A percentile compares a stretch with the other conserved stretches of the same genome.
phyloP scores from a whole-genome alignment of 2,329 filamentous ascomycete species.

The Aspergillus phoenicis region DNA sequence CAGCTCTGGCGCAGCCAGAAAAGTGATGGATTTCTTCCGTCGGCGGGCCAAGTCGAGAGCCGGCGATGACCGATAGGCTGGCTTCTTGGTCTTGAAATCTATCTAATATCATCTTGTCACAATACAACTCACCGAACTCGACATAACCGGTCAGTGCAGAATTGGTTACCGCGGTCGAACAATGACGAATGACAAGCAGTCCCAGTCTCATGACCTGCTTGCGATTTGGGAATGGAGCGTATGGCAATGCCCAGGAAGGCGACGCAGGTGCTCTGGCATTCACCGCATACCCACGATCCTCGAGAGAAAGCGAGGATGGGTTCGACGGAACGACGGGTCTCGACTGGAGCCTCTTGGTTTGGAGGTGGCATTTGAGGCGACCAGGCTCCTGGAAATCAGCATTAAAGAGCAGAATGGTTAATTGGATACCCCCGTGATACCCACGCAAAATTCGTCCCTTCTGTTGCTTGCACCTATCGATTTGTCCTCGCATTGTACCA shows the following conservation, averaged over 20 bases:
- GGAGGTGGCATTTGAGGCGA: slow-evolving; percentile 20
- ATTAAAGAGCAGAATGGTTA: slow-evolving; percentile 37
- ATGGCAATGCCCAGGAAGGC: slow-evolving; percentile 14
- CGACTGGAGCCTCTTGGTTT: slow-evolving; percentile 16
- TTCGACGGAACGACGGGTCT: slow-evolving; percentile 15
- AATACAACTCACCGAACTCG: slow-evolving; percentile 15
- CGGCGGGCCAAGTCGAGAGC: slow-evolving; percentile 76
- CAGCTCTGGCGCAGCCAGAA: slow-evolving; percentile 81
- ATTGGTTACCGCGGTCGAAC: slow-evolving; percentile 12
- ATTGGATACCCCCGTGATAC: slow-evolving; percentile 46
- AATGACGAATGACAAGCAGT: slow-evolving; percentile 16
- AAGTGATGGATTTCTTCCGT: slow-evolving; percentile 98
- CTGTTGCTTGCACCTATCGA: slow-evolving; percentile 40
- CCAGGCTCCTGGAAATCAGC: slow-evolving; percentile 25
- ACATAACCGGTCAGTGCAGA: slow-evolving; percentile 5
- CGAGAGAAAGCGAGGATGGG: slow-evolving; percentile 5
- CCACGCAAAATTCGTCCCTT: slow-evolving; percentile 38
- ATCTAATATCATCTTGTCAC: slow-evolving; percentile 19
- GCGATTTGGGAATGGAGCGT: slow-evolving; percentile 15
- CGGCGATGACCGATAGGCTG: slow-evolving; percentile 43
- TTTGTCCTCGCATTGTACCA: slow-evolving; percentile 34
- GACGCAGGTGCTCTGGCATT: slow-evolving; percentile 12
- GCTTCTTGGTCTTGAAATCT: slow-evolving; percentile 12
- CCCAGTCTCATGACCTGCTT: slow-evolving; percentile 16
- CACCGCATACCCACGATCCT: slow-evolving; percentile 7